A percentile compares a stretch with the other conserved stretches of the same genome.
phyloP scores from a whole-genome alignment of 768 basidiomycete genomes.

The Pholiota microspora region DNA sequence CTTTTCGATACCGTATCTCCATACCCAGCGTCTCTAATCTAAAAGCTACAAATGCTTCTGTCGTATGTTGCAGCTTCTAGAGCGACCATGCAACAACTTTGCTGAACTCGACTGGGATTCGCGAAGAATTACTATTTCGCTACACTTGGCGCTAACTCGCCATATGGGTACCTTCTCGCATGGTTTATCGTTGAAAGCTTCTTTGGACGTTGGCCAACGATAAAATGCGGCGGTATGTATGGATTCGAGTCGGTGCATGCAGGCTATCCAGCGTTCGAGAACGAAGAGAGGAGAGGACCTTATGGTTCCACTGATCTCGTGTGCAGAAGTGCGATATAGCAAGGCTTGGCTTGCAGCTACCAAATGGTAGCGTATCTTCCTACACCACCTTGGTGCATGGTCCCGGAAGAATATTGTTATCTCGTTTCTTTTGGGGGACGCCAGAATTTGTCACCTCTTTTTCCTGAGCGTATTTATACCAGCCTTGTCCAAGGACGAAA shows the following conservation, averaged over 20 bases:
- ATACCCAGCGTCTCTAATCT: too few relatives aligned
- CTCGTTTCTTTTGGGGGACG: neutral
- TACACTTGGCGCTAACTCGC: neutral
- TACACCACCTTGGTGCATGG: neutral
- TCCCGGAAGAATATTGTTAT: neutral
- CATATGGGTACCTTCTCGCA: neutral
- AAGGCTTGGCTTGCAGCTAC: neutral
- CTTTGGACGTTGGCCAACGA: too few relatives aligned
- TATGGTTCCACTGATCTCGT: neutral
- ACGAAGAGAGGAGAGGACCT: too few relatives aligned
- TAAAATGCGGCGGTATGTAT: too few relatives aligned
- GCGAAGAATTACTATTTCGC: too few relatives aligned
- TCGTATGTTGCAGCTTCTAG: too few relatives aligned
- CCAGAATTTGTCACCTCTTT: neutral
- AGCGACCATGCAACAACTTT: too few relatives aligned
- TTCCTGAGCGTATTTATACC: neutral
- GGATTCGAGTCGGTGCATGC: too few relatives aligned
- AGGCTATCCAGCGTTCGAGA: too few relatives aligned
- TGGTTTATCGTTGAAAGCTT: neutral
- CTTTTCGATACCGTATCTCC: too few relatives aligned
- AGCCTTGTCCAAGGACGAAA: neutral
- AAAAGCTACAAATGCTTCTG: too few relatives aligned
- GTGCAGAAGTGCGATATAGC: neutral
- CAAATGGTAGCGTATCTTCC: conserved; percentile 5
- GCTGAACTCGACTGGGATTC: too few relatives aligned